Evolutionary conservation across 345 rosid species (phyloP), one percentile per base, ranked within the genome.

Genomic region (Aquilaria malaccensis): DNA sequence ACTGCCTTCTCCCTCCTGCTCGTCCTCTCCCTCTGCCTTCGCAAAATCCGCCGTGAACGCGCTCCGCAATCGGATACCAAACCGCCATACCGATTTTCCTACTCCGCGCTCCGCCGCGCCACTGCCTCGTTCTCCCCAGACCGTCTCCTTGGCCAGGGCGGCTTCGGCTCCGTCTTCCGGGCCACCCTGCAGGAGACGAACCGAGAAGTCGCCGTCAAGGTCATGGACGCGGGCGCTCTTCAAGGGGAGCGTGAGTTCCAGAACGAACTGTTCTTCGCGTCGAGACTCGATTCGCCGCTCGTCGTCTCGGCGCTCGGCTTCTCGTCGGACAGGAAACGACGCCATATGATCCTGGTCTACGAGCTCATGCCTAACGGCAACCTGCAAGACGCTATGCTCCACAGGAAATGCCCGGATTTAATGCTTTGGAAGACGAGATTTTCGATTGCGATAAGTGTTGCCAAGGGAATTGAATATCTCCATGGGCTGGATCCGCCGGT

Each of bases 171-270:
- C 32, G 97, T 93, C 14, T 93, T 73, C 71, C 83, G 85, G 13
- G 93, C 83, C 3, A 60, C 76, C 10, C 80, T 83, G 6, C 37
- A 58, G 47, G 22, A 31, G 11, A 29, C 29, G 29, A 58, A 60
- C 30, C 69, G 70, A n/a, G 62, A 67, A 14, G 75, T 87, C 7
- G 98, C 97, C 56, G 89, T 93, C 59, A 93, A 93, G 72, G 82
- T 85, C 49, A 89, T 93, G 97, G 98, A 93, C 74, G 80, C 84
- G 5, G 93, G 97, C 10, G 89, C 98, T 12, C 81, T 93, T 30
- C 98, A 93, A 52, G 96, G 96, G 2, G 98, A 93, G 76, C 70
- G 98, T 0, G 98, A 93, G 78, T 93, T 93, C 73, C 89, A 89
- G 48, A 93, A 93, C 83, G 98, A 93, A 80, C 75, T 93, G 15